Conservation (phyloP, 495 filamentous ascomycete genomes). For the Podospora fimiseda region DNA sequence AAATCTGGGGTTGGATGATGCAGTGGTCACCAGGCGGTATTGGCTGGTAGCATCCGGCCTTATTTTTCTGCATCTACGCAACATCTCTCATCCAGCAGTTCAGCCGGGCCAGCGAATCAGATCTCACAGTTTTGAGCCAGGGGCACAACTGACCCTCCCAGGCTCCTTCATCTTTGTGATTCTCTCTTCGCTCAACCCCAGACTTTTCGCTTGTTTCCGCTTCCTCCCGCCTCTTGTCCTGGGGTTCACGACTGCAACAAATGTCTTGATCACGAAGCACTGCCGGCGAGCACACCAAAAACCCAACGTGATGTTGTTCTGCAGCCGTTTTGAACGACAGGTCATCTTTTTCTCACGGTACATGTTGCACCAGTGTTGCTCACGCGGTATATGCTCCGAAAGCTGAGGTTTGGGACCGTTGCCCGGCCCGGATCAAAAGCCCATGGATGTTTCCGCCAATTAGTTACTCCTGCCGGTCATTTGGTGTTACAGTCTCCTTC, state of each 20-base stretch:
- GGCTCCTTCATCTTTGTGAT: slow-evolving; percentile 16
- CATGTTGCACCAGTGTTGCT: too few species aligned
- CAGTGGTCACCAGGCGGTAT: slow-evolving; percentile 2
- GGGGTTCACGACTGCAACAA: background rate
- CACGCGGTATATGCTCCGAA: too few species aligned
- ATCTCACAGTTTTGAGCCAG: slow-evolving; percentile 2
- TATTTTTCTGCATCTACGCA: slow-evolving; percentile 17
- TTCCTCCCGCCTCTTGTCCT: slow-evolving; percentile 4
- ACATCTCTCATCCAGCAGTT: slow-evolving; percentile 2
- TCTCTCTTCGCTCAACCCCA: background rate
- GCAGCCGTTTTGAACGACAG: too few species aligned
- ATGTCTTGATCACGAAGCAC: background rate
- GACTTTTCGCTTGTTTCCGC: slow-evolving; percentile 11
- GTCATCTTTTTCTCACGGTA: too few species aligned
- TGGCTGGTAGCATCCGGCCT: slow-evolving; percentile 23
- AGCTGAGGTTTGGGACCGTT: too few species aligned
- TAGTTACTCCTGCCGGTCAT: too few species aligned
- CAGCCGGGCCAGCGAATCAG: slow-evolving; percentile 21
- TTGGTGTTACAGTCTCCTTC: too few species aligned
- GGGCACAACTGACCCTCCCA: slow-evolving; percentile 17
- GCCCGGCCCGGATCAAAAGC: too few species aligned
- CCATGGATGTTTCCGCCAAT: too few species aligned
- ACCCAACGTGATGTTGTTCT: too few species aligned
- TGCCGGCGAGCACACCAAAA: background rate
- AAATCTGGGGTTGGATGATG: too few species aligned